A percentile compares a stretch with the other conserved stretches of the same genome.
Evolutionary conservation across 2,329 filamentous ascomycete genomes (phyloP).

Genomic region (Coniella lustricola): DNA sequence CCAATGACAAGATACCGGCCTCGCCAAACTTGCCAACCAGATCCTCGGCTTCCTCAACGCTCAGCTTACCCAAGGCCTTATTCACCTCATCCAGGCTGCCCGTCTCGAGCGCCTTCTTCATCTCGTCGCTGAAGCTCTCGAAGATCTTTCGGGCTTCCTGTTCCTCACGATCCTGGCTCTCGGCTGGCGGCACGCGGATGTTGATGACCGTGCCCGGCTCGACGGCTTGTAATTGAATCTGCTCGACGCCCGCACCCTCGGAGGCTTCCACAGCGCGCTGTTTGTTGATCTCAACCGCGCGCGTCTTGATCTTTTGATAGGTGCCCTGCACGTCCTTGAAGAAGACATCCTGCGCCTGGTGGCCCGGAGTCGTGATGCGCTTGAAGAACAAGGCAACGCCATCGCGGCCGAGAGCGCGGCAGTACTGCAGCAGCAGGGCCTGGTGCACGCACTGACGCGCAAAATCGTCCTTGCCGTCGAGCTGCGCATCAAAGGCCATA

Average conservation of each 20-base stretch:
- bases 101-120: conserved; percentile 78
- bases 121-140: conserved; percentile 71
- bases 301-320: conserved; percentile 71
- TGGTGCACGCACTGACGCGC: conserved; percentile 88
- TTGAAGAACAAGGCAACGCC: conserved; percentile 94
- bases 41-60: conserved; percentile 73
- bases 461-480: conserved; percentile 68
- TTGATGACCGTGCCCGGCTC: conserved; percentile 89
- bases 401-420: conserved; percentile 78
- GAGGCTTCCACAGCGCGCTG: conserved; percentile 37
- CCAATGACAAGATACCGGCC: conserved; percentile 82
- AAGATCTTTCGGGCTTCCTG: conserved; percentile 67
- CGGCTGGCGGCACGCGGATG: conserved; percentile 68
- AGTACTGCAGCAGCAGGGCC: conserved; percentile 88
- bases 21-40: conserved; percentile 70
- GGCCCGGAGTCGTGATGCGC: conserved; percentile 79
- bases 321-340: conserved; percentile 87
- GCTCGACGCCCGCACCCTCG: conserved; percentile 64
- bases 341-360: conserved; percentile 88
- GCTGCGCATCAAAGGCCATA: conserved; percentile 82
- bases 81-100: conserved; percentile 86
- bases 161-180: conserved; percentile 58
- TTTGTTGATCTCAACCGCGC: conserved; percentile 63
- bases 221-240: conserved; percentile 95
- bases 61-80: conserved; percentile 78